Evolutionary conservation across 495 filamentous ascomycete genomes (phyloP).

Genomic region (Aspergillus panamensis): DNA sequence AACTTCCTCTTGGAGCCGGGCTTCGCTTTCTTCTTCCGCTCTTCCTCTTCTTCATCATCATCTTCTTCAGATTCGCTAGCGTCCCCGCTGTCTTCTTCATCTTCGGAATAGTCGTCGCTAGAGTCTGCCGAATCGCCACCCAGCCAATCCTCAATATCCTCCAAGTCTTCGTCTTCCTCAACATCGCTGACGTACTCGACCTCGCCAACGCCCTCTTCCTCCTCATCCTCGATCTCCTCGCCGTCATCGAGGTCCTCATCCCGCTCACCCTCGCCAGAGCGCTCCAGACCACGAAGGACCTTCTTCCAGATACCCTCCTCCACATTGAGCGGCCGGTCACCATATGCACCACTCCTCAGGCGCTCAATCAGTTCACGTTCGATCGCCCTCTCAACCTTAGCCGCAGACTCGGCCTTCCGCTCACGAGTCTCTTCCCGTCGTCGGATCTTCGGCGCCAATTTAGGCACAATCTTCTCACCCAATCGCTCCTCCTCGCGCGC

Average conservation of each 20-base stretch:
- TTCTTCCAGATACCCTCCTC: conserved; percentile 96
- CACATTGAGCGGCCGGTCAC: conserved; percentile 89
- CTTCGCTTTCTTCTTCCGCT: conserved; percentile 46
- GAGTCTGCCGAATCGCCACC: conserved; percentile 58
- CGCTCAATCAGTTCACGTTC: conserved; percentile 94
- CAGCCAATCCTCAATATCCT: conserved; percentile 73
- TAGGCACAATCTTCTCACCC: conserved; percentile 86
- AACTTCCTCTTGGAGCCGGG: conserved; percentile 68
- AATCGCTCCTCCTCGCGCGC: conserved; percentile 84
- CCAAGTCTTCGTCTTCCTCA: conserved; percentile 63
- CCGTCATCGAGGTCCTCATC: conserved; percentile 91
- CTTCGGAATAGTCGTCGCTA: conserved; percentile 50
- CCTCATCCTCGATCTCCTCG: conserved; percentile 67
- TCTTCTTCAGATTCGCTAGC: conserved; percentile 52
- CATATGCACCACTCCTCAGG: conserved; percentile 88
- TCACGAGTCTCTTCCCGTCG: conserved; percentile 86
- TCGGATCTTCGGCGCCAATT: conserved; percentile 87
- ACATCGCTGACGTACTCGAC: conserved; percentile 84
- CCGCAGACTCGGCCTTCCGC: conserved; percentile 88
- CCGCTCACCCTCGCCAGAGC: conserved; percentile 73
- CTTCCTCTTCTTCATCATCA: conserved; percentile 46
- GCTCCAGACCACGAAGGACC: conserved; percentile 86
- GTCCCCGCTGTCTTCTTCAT: conserved; percentile 46
- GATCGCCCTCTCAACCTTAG: conserved; percentile 93
- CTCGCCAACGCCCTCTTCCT: conserved; percentile 69